Evolutionary conservation across 768 basidiomycete species (phyloP).

Genomic region (Mycena maculata): DNA sequence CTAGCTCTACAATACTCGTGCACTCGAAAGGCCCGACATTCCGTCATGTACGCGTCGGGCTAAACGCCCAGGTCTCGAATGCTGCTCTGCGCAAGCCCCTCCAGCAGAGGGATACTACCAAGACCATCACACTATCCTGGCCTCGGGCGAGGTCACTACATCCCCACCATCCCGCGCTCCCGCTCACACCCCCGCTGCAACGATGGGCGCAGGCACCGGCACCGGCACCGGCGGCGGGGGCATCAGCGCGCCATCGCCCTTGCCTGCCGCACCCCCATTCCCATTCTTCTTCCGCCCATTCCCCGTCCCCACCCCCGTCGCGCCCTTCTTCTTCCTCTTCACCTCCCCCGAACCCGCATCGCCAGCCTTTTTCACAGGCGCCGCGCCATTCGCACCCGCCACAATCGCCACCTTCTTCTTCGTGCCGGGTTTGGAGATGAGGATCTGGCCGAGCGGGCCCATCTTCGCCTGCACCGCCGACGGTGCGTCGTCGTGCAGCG

Average conservation of each 20-base stretch:
- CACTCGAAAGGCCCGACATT: not conserved
- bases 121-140: not conserved
- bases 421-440: constrained; percentile 57
- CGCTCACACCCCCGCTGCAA: constrained; percentile 24
- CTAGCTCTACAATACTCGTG: constrained; percentile 8
- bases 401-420: constrained; percentile 66
- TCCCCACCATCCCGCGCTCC: not conserved
- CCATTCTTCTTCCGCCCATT: constrained; percentile 62
- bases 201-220: constrained; percentile 26
- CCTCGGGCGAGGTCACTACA: not conserved
- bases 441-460: constrained; percentile 82
- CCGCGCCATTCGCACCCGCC: constrained; percentile 28
- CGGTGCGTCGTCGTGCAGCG: constrained; percentile 74
- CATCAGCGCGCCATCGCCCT: constrained; percentile 28
- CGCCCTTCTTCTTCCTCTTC: constrained; percentile 55
- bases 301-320: constrained; percentile 54
- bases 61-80: not conserved
- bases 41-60: not conserved
- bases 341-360: constrained; percentile 32
- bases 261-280: constrained; percentile 10
- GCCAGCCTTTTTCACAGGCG: constrained; percentile 36
- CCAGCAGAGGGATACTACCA: not conserved
- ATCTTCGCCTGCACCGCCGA: constrained; percentile 72
- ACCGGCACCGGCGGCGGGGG: constrained; percentile 28
- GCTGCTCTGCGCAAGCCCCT: not conserved